Base-by-base conservation (phyloP, 192 early-diverging fungal species). In the Kickxella alabastrina region DNA sequence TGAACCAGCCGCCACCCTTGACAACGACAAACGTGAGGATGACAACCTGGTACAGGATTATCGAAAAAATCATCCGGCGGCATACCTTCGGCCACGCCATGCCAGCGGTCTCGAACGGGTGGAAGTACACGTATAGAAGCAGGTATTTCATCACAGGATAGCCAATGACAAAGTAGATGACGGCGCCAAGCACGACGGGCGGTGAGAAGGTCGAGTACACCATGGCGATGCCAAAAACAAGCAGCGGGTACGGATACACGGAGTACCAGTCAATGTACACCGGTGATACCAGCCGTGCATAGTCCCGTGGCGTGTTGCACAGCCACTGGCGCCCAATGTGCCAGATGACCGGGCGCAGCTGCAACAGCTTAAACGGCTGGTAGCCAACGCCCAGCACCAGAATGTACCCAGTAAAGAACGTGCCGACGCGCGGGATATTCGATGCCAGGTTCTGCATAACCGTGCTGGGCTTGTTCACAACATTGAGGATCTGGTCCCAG, bases 141-240 rank as follows among this genome's bases (percentile, higher is more conserved):
- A 85, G 80, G 66, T 91, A 91, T 65, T 89, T 89, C 70, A 75
- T 81, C 2, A 84, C 81, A 19, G 88, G 57, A 31, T 83, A 87
- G 0, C 79, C 76, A n/a, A 87, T 40, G 15, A 65, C 59, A 61
- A 80, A 89, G 57, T 86, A 91, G 12, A 87, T 62, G 10, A 80
- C 64, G 2, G 83, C 85, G 62, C 87, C 83, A 7, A 83, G 52
- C 13, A 91, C 68, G 27, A 91, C 88, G 10, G 85, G 61, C 6
- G 89, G 87, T 25, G 76, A 76, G n/a, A 91, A 80, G 28, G 82
- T 82, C 28, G 87, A 88, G 64, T 91, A 91, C 6, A 87, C 76
- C 49, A 91, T 54, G n/a, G 82, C 70, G 6, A 91, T 81, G 2
- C 83, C 79, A 50, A 89, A 87, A 12, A 87, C 75, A 21, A 91